Percentiles rank a stretch among this genome's conserved stretches.
Conservation (phyloP, 176 grass and related monocot species). For the Aegilops sharonensis region DNA sequence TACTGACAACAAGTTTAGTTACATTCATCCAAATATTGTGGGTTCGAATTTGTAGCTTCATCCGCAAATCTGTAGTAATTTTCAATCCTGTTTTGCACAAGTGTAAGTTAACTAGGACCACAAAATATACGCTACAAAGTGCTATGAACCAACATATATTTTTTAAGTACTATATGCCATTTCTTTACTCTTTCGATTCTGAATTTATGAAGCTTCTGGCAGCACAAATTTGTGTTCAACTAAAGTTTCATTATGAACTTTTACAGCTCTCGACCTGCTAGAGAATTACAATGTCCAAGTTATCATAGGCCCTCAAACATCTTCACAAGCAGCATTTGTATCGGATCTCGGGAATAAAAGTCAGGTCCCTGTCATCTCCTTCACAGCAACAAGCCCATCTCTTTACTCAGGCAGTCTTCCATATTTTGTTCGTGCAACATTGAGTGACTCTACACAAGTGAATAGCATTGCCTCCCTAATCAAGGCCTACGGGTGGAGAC, state of each 20-base stretch:
- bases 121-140: not conserved
- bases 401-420: slow-evolving; percentile 21
- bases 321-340: slow-evolving; percentile 49
- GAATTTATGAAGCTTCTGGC: not conserved
- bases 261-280: slow-evolving; percentile 43
- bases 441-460: slow-evolving; percentile 43
- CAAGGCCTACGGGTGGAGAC: slow-evolving; percentile 52
- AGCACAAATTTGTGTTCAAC: not conserved
- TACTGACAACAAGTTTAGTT: not conserved
- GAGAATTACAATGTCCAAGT: slow-evolving; percentile 40
- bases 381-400: slow-evolving; percentile 49
- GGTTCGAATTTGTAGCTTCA: not conserved
- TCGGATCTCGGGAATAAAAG: slow-evolving; percentile 42
- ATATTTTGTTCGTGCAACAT: slow-evolving; percentile 51
- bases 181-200: not conserved
- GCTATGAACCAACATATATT: not conserved
- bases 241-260: not conserved
- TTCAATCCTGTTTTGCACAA: not conserved
- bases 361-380: slow-evolving; percentile 53
- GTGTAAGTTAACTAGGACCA: not conserved
- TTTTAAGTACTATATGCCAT: not conserved
- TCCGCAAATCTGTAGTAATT: not conserved
- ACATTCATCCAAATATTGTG: not conserved
- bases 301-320: slow-evolving; percentile 56
- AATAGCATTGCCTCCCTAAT: slow-evolving; percentile 38